phyloP scores from a whole-genome alignment of 306 rosid species.

The Trifolium dubium region DNA sequence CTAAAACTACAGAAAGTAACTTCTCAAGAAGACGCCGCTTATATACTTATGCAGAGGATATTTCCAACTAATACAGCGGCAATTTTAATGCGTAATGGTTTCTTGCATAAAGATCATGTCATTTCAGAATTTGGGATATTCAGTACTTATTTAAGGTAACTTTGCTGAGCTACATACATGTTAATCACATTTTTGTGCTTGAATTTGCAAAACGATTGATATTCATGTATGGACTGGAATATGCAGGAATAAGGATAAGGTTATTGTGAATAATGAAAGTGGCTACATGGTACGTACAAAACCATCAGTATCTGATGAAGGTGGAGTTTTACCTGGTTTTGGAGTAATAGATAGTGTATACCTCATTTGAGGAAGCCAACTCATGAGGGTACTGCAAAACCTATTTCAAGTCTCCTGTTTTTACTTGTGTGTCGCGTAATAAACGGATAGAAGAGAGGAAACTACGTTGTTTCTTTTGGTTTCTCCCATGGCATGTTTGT shows the following conservation, averaged over 20 bases:
- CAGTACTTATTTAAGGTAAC: conserved; percentile 85
- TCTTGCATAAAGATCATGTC: conserved; percentile 63
- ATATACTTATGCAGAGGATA: conserved; percentile 91
- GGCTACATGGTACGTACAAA: conserved; percentile 94
- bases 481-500: not conserved
- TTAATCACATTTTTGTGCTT: not conserved
- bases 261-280: conserved; percentile 66
- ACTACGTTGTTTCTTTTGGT: not conserved
- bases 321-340: conserved; percentile 92
- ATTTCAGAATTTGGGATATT: conserved; percentile 84
- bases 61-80: conserved; percentile 63
- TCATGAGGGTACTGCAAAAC: not conserved
- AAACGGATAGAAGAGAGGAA: not conserved
- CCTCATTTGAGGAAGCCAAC: conserved; percentile 49
- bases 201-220: conserved; percentile 18
- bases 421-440: no score
- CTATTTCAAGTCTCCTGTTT: no score
- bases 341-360: conserved; percentile 83
- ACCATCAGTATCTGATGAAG: conserved; percentile 84
- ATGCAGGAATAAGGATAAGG: conserved; percentile 77
- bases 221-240: conserved; percentile 35
- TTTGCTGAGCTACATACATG: conserved; percentile 4
- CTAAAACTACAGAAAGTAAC: conserved; percentile 61
- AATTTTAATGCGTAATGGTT: conserved; percentile 70
- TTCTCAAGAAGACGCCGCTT: conserved; percentile 74